Evolutionary conservation across 2,329 filamentous ascomycete genomes (phyloP), one percentile per base, ranked within the genome.

Genomic region (Trichoderma oligosporum): DNA sequence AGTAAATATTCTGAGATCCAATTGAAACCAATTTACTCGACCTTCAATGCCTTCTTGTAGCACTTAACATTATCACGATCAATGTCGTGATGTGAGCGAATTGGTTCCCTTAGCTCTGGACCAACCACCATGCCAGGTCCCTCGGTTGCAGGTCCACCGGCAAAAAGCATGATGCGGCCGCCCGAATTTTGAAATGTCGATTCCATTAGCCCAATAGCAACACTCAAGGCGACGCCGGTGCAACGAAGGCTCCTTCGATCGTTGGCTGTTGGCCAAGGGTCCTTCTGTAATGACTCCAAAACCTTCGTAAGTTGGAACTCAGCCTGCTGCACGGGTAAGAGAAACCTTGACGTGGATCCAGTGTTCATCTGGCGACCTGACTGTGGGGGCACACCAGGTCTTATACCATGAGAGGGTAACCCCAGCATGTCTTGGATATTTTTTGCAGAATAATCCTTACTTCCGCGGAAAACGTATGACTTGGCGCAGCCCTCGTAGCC

Each of bases 401-500:
- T 85, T 62, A 91, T 73, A 33, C 85, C 84, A 22, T 88, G 79
- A 18, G 87, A 82, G 46, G 86, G 80, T 55, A 97, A 80, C 25
- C 92, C 94, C 49, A 99, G 86, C 94, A 99, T 99, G 70, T 99
- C 94, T 73, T 97, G 93, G n/a, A 99, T 91, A 71, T 97, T 92
- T 77, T 97, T 97, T 54, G 92, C 89, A n/a, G 86, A 82, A 73
- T 99, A 99, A 68, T 99, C 94, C 78, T 97, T 99, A 79, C 86
- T 97, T 36, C 94, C 94, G 57, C 93, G 85, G 81, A 99, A 99
- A 39, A 99, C 94, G 68, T 97, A 99, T 5, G 93, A 97, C 76
- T 97, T 99, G 63, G 94, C 91, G 74, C 94, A 99, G 74, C 97
- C 94, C 56, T 89, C 92, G 71, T 99, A 99, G 56, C 94, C 94